Conservation (phyloP, 176 grass and related monocot genomes). For the Poa annua region DNA sequence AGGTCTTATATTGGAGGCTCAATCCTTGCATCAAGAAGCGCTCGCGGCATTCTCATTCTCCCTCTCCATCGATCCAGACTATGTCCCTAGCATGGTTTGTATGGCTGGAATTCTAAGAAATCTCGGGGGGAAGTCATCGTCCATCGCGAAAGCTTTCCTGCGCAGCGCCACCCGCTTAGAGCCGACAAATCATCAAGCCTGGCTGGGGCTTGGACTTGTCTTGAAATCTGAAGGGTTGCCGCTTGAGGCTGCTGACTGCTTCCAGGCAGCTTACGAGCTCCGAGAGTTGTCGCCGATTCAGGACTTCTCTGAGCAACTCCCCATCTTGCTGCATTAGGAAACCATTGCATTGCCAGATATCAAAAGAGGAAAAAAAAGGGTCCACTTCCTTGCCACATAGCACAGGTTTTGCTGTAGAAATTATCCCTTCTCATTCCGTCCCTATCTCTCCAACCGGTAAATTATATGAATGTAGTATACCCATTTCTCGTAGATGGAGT, state of each 20-base stretch:
- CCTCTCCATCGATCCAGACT: conserved; percentile 84
- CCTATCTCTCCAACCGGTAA: background rate
- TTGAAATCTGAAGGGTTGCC: conserved; percentile 66
- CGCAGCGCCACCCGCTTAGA: conserved; percentile 74
- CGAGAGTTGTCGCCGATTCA: conserved; percentile 73
- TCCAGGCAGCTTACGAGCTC: conserved; percentile 87
- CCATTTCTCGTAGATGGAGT: background rate
- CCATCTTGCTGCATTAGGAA: conserved; percentile 55
- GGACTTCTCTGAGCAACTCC: conserved; percentile 55
- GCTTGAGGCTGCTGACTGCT: conserved; percentile 82
- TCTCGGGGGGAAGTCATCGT: conserved; percentile 58
- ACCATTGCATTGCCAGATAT: conserved; percentile 10
- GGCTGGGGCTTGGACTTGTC: conserved; percentile 80
- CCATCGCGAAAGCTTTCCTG: conserved; percentile 72
- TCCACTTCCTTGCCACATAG: background rate
- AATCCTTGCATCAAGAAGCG: conserved; percentile 80
- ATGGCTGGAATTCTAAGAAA: conserved; percentile 74
- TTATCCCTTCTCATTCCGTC: background rate
- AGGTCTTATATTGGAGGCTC: conserved; percentile 79
- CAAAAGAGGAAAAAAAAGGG: conserved; percentile 25
- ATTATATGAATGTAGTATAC: conserved; percentile 32
- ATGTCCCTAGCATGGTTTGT: conserved; percentile 81
- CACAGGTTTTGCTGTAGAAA: conserved; percentile 34
- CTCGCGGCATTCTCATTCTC: conserved; percentile 65
- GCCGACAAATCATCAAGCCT: conserved; percentile 70